These are phyloP conservation scores for Solanum boliviense DNA, from an alignment of 257 asterid genomes.

Conservation along the genomic window DNA sequence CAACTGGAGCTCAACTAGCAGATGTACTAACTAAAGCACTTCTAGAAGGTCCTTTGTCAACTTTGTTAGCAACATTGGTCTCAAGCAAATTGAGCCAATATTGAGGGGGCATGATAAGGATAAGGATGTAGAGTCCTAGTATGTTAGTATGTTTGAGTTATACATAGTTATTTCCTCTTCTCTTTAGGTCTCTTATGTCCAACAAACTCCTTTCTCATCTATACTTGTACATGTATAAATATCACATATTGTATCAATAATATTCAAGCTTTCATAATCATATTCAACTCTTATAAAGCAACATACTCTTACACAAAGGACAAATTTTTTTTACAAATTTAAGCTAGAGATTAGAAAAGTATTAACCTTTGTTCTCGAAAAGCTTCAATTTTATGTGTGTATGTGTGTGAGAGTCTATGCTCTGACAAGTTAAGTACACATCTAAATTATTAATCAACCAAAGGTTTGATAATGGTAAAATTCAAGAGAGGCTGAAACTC, in stretches of 20 bases:
- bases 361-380: background rate
- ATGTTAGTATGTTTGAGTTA: background rate
- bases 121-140: background rate
- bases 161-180: background rate
- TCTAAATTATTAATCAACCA: background rate
- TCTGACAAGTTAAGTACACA: background rate
- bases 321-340: too few relatives aligned
- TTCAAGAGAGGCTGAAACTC: background rate
- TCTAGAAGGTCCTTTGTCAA: too few relatives aligned
- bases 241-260: background rate
- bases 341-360: background rate
- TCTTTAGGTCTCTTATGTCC: background rate
- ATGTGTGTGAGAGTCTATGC: background rate
- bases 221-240: background rate
- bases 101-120: background rate
- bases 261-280: background rate
- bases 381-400: background rate
- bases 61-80: background rate
- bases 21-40: too few relatives aligned
- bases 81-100: background rate
- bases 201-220: background rate
- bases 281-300: background rate
- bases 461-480: too few relatives aligned
- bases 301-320: background rate
- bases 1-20: background rate